Evolutionary conservation across 1,284 basidiomycete species (phyloP).

Genomic region (Ceratobasidium papillatum): DNA sequence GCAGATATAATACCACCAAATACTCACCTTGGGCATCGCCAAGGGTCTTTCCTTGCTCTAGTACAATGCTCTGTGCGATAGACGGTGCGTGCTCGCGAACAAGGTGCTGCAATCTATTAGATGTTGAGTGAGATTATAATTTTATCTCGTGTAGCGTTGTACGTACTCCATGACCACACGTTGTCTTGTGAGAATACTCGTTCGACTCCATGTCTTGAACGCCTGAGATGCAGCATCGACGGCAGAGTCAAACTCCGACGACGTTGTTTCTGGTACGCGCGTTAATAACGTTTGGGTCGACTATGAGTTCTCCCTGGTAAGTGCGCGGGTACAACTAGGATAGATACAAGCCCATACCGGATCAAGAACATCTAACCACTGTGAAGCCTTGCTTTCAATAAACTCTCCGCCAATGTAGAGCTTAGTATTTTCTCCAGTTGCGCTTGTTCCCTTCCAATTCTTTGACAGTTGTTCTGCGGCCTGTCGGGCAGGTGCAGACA

Average conservation of each 20-base stretch:
- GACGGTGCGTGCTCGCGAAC: conserved; percentile 80
- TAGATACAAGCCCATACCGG: conserved; percentile 65
- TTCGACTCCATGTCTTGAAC: conserved; percentile 88
- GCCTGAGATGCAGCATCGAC: conserved; percentile 87
- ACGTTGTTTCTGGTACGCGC: conserved; percentile 88
- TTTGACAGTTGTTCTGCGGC: conserved; percentile 73
- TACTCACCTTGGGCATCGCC: conserved; percentile 60
- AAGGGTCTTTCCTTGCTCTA: conserved; percentile 92
- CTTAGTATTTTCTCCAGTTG: conserved; percentile 83
- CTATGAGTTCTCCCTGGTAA: conserved; percentile 48
- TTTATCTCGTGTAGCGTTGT: background rate
- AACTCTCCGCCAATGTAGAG: conserved; percentile 92
- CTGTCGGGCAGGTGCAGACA: conserved; percentile 63
- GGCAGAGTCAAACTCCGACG: conserved; percentile 84
- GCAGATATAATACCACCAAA: conserved; percentile 47
- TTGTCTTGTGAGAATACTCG: conserved; percentile 88
- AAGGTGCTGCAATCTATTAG: conserved; percentile 74
- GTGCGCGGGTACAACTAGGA: conserved; percentile 18
- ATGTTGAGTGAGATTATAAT: background rate
- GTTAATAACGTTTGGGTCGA: conserved; percentile 90
- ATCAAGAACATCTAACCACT: conserved; percentile 88
- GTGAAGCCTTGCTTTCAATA: conserved; percentile 75
- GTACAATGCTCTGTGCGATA: conserved; percentile 78
- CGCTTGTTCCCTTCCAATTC: conserved; percentile 86
- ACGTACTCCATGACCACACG: conserved; percentile 87